Evolutionary conservation across 2,329 filamentous ascomycete genomes (phyloP).

Genomic region (Cercospora zeina): DNA sequence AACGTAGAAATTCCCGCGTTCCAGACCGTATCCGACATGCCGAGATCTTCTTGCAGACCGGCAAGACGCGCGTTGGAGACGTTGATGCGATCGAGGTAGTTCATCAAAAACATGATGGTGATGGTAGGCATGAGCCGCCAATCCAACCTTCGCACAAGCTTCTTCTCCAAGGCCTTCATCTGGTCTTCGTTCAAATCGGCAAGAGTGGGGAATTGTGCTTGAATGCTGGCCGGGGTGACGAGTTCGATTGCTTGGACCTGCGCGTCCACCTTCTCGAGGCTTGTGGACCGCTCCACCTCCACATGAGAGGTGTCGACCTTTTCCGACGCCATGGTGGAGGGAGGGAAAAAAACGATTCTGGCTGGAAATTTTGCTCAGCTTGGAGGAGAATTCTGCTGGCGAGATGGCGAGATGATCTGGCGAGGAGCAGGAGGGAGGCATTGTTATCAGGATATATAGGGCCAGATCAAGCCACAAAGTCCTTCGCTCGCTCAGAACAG

Average conservation of each 20-base stretch:
- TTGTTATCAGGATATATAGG: background rate
- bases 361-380: background rate
- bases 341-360: background rate
- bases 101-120: conserved; percentile 41
- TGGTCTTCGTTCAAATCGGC: conserved; percentile 33
- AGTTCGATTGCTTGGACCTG: conserved; percentile 40
- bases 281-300: background rate
- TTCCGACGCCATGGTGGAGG: background rate
- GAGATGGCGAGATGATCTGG: background rate
- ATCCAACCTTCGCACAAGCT: conserved; percentile 36
- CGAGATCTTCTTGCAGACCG: conserved; percentile 44
- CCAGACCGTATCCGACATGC: conserved; percentile 42
- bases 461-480: background rate
- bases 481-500: background rate
- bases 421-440: background rate
- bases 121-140: conserved; percentile 39
- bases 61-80: conserved; percentile 46
- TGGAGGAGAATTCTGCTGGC: background rate
- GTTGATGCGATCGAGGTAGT: conserved; percentile 45
- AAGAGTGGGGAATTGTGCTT: conserved; percentile 36
- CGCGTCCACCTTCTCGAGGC: conserved; percentile 38
- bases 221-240: conserved; percentile 36
- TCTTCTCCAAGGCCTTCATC: conserved; percentile 28
- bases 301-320: background rate
- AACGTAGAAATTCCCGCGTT: conserved; percentile 47